These are phyloP conservation scores for Biscogniauxia sp. DNA, from an alignment of 2,329 filamentous ascomycete genomes.

Conservation along the genomic window DNA sequence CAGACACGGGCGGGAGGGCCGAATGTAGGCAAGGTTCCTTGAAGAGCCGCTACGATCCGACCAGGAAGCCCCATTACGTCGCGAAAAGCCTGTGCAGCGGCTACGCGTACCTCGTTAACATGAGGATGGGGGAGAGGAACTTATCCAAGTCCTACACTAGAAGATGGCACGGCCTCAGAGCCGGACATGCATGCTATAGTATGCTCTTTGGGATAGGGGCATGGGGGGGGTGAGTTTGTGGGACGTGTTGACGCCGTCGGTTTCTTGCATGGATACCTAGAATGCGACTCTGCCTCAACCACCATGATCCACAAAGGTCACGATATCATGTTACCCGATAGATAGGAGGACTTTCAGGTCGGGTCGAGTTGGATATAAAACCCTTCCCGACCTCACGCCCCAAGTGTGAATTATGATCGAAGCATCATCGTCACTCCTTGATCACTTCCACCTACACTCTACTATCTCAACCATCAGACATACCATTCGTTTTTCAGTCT, in stretches of 20 bases:
- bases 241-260: neutral
- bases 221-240: neutral
- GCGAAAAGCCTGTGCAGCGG: neutral
- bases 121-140: neutral
- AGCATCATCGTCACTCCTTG: neutral
- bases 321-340: neutral
- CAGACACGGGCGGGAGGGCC: neutral
- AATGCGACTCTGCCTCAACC: neutral
- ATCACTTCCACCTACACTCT: neutral
- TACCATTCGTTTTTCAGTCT: neutral
- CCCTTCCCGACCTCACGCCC: neutral
- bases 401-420: neutral
- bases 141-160: neutral
- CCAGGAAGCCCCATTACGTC: neutral
- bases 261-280: neutral
- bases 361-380: neutral
- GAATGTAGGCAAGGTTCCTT: neutral
- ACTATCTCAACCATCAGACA: neutral
- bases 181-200: neutral
- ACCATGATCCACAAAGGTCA: neutral
- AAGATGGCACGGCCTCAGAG: neutral
- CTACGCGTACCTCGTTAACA: neutral
- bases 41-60: neutral
- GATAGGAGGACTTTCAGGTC: neutral
- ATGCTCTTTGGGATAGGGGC: neutral